A percentile compares a stretch with the other conserved stretches of the same genome.
Conservation (phyloP, 768 basidiomycete species). For the Coprinopsis strossmayeri region DNA sequence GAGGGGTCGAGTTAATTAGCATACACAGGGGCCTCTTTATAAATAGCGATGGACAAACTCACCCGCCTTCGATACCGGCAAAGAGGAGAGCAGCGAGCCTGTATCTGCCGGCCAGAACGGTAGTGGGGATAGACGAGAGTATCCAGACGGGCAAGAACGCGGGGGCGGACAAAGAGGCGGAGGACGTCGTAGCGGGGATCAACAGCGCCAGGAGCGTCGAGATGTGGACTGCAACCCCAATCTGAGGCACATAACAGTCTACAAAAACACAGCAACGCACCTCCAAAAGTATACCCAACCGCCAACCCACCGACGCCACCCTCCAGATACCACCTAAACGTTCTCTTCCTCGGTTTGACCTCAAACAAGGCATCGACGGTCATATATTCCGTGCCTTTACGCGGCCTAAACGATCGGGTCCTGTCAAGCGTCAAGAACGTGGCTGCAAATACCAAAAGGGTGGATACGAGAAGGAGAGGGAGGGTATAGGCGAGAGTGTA, state of each 20-base stretch:
- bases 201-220: slow-evolving; percentile 56
- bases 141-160: slow-evolving; percentile 59
- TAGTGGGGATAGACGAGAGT: slow-evolving; percentile 40
- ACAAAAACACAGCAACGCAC: slow-evolving; percentile 29
- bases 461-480: slow-evolving; percentile 53
- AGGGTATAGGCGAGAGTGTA: slow-evolving; percentile 52
- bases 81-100: slow-evolving; percentile 42
- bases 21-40: neutral
- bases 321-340: slow-evolving; percentile 36
- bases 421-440: slow-evolving; percentile 68
- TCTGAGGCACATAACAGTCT: slow-evolving; percentile 5
- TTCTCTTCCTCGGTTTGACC: slow-evolving; percentile 25
- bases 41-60: slow-evolving; percentile 12
- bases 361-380: slow-evolving; percentile 24
- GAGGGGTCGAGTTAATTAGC: slow-evolving; percentile 1
- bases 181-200: slow-evolving; percentile 43
- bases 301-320: slow-evolving; percentile 61
- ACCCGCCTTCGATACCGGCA: slow-evolving; percentile 51
- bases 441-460: slow-evolving; percentile 58
- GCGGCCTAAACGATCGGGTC: slow-evolving; percentile 52
- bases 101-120: slow-evolving; percentile 49
- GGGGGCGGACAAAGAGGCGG: slow-evolving; percentile 35
- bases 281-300: slow-evolving; percentile 51
- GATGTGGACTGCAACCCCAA: slow-evolving; percentile 38
- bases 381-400: slow-evolving; percentile 24